Conservation (phyloP, 495 filamentous ascomycete species). For the Recurvomyces mirabilis region DNA sequence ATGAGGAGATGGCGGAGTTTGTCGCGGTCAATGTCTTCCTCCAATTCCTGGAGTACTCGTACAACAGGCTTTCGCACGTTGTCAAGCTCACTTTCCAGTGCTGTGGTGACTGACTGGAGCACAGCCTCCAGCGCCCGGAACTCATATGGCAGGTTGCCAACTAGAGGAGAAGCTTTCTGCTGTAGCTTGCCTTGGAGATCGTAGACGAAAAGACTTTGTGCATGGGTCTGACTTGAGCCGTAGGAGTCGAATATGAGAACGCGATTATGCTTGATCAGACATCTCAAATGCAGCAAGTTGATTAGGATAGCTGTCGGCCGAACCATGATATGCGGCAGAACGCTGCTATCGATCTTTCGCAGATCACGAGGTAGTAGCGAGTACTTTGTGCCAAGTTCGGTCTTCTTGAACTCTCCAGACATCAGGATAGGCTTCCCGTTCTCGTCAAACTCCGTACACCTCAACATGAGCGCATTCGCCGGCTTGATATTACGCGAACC, state of each 20-base stretch:
- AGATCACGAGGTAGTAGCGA: conserved; percentile 91
- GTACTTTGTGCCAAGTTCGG: conserved; percentile 93
- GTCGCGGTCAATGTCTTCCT: conserved; percentile 94
- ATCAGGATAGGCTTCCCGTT: conserved; percentile 90
- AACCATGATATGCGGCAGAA: conserved; percentile 92
- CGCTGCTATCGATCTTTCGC: conserved; percentile 94
- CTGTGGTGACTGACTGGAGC: conserved; percentile 70
- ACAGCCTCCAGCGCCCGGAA: conserved; percentile 73
- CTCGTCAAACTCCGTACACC: conserved; percentile 90
- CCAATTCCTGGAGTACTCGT: conserved; percentile 72
- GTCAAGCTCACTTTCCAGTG: conserved; percentile 86
- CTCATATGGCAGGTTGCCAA: conserved; percentile 46
- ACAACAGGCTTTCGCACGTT: conserved; percentile 86
- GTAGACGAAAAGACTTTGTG: conserved; percentile 94
- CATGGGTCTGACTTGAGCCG: conserved; percentile 86
- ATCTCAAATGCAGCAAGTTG: conserved; percentile 85
- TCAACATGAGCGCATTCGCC: conserved; percentile 65
- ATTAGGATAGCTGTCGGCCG: conserved; percentile 89
- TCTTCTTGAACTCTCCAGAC: conserved; percentile 94
- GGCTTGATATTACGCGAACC: conserved; percentile 56
- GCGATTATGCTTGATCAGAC: conserved; percentile 85
- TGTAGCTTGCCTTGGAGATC: conserved; percentile 60
- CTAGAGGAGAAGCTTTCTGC: conserved; percentile 34
- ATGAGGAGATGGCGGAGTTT: conserved; percentile 82
- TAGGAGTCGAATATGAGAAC: conserved; percentile 94